Evolutionary conservation across 495 filamentous ascomycete species (phyloP).

Genomic region (Neurospora sp.): DNA sequence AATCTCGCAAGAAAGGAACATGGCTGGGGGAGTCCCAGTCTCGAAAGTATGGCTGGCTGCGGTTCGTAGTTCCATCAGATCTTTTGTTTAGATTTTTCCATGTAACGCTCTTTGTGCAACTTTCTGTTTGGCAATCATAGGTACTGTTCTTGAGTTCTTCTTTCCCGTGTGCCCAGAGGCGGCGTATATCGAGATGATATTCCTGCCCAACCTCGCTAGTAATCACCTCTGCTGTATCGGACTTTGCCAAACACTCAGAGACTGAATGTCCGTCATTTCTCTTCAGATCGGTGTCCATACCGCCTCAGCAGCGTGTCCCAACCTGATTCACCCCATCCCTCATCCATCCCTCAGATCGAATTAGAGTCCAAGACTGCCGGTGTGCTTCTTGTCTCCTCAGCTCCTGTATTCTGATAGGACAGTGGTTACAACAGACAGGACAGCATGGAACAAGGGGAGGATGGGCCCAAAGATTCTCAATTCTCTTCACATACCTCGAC

Average conservation of each 20-base stretch:
- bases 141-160: background rate
- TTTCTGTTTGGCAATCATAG: background rate
- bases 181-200: background rate
- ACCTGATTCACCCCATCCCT: background rate
- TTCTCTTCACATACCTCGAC: background rate
- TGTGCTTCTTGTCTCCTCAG: background rate
- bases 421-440: no score
- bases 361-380: background rate
- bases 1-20: background rate
- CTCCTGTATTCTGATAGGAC: background rate
- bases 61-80: background rate
- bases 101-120: no score
- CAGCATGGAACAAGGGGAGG: background rate
- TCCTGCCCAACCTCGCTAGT: background rate
- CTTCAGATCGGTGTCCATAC: background rate
- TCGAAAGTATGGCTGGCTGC: background rate
- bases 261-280: background rate
- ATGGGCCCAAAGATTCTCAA: background rate
- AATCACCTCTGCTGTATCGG: background rate
- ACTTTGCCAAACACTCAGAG: background rate
- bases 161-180: background rate
- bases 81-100: background rate
- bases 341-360: background rate
- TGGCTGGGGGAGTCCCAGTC: background rate
- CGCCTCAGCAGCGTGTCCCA: background rate